These are phyloP conservation scores for Chaetomiaceae sp. DNA, from an alignment of 2,329 filamentous ascomycete genomes.

Conservation along the genomic window DNA sequence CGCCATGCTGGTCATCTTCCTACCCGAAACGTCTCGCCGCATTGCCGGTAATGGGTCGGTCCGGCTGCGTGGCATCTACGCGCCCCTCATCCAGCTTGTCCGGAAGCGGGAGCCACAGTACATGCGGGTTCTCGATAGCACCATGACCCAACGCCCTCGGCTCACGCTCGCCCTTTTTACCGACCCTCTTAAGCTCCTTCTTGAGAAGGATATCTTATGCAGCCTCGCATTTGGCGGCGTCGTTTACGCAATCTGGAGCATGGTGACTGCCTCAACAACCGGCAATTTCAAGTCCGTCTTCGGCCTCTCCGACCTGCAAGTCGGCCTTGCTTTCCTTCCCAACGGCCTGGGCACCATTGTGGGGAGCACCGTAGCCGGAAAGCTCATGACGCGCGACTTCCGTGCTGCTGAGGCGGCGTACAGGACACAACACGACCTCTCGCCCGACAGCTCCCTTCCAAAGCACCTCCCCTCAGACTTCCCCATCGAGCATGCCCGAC, in stretches of 20 bases:
- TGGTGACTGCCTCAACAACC: not conserved
- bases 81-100: not conserved
- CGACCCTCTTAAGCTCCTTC: not conserved
- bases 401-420: not conserved
- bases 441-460: not conserved
- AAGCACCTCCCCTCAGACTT: not conserved
- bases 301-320: not conserved
- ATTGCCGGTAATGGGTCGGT: slow-evolving; percentile 1
- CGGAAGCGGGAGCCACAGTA: too few species aligned
- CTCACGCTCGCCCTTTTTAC: not conserved
- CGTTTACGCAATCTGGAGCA: slow-evolving; percentile 1
- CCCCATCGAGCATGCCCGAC: slow-evolving; percentile 1
- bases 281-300: not conserved
- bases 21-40: not conserved
- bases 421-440: not conserved
- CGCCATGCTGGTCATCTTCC: not conserved
- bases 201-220: not conserved
- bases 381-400: slow-evolving; percentile 4
- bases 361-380: not conserved
- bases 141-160: not conserved
- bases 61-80: not conserved
- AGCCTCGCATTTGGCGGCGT: slow-evolving; percentile 1
- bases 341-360: not conserved
- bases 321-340: slow-evolving; percentile 1
- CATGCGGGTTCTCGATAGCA: not conserved